phyloP scores from a whole-genome alignment of 75 land plant species.

The Picea glauca region DNA sequence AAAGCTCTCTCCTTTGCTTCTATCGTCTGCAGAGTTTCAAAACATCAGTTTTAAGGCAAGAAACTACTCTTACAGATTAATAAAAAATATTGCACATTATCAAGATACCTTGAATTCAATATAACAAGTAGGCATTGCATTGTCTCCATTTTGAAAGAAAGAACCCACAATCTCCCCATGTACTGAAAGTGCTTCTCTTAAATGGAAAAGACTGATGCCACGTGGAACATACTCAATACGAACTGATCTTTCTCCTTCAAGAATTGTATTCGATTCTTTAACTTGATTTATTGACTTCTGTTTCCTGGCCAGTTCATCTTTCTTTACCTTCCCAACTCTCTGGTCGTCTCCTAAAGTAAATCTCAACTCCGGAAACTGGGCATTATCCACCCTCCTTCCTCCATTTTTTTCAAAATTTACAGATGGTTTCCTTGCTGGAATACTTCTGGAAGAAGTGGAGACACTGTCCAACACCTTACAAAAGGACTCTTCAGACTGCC shows the following conservation, averaged over 20 bases:
- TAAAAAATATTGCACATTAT: neutral
- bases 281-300: neutral
- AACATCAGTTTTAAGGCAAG: constrained; percentile 2
- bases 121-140: constrained; percentile 3
- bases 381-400: neutral
- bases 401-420: neutral
- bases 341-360: neutral
- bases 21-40: neutral
- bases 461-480: neutral
- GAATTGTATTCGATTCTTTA: neutral
- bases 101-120: constrained; percentile 12
- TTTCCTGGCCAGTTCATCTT: neutral
- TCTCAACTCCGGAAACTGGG: neutral
- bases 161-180: constrained; percentile 8
- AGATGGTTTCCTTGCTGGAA: neutral
- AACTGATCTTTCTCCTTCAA: constrained; percentile 2
- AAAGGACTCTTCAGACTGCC: constrained; percentile 1
- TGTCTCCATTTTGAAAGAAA: neutral
- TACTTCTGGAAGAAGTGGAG: neutral
- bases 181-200: neutral
- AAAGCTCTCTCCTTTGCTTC: constrained; percentile 11
- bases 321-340: neutral
- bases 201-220: neutral
- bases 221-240: constrained; percentile 4
- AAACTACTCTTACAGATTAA: neutral